Percentiles rank a stretch among this genome's conserved stretches.
Evolutionary conservation across 2,329 filamentous ascomycete genomes (phyloP).

Genomic region (Fusarium bactridioides): DNA sequence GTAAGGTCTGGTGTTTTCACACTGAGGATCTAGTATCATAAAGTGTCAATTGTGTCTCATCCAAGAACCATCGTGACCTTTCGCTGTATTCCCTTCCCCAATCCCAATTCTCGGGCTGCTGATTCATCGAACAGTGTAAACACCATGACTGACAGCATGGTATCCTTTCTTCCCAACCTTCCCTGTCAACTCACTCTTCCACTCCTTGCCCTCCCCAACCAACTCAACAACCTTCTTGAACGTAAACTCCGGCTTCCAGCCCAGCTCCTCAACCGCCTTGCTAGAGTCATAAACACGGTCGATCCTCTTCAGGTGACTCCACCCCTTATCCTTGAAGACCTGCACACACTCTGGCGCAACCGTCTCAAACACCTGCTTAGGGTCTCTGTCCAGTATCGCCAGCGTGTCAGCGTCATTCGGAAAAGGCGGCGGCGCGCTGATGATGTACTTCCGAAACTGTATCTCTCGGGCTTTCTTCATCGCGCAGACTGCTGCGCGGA

Average conservation of each 20-base stretch:
- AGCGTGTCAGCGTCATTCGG: conserved; percentile 43
- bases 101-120: no score
- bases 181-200: conserved; percentile 50
- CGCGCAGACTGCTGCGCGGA: conserved; percentile 51
- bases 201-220: conserved; percentile 47
- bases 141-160: conserved; percentile 52
- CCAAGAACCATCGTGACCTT: background rate
- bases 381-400: conserved; percentile 45
- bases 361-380: conserved; percentile 42
- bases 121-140: conserved; percentile 50
- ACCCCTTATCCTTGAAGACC: conserved; percentile 46
- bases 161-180: conserved; percentile 56
- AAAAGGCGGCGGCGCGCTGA: conserved; percentile 55
- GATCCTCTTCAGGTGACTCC: conserved; percentile 49
- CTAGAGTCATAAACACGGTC: conserved; percentile 57
- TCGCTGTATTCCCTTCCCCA: background rate
- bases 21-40: background rate
- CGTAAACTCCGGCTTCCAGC: conserved; percentile 53
- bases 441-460: conserved; percentile 52
- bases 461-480: conserved; percentile 46
- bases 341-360: conserved; percentile 40
- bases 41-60: background rate
- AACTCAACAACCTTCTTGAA: conserved; percentile 48
- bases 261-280: conserved; percentile 51
- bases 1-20: background rate